Evolutionary conservation across 257 asterid genomes (phyloP).

Genomic region (Lithospermum erythrorhizon): DNA sequence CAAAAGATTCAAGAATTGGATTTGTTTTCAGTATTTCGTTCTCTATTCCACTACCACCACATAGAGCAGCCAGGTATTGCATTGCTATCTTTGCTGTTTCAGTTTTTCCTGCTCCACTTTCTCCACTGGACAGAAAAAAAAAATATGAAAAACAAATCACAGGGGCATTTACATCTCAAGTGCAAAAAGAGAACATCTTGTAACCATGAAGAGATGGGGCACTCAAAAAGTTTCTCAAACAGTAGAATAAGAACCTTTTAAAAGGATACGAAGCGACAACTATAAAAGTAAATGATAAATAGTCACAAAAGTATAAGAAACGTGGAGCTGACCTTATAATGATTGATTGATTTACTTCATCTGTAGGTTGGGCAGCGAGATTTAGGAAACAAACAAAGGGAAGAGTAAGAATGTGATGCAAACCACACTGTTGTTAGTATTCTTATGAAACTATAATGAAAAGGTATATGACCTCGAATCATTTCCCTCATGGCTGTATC

Average conservation of each 20-base stretch:
- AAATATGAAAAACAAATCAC: constrained; percentile 14
- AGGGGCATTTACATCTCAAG: background rate
- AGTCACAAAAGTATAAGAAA: background rate
- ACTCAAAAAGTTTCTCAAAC: constrained; percentile 2
- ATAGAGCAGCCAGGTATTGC: constrained; percentile 97
- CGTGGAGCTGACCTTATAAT: constrained; percentile 68
- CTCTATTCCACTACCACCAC: constrained; percentile 99
- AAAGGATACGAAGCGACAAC: too few relatives aligned
- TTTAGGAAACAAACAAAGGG: constrained; percentile 15
- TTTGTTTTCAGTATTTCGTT: constrained; percentile 91
- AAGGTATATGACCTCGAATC: constrained; percentile 67
- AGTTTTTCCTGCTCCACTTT: constrained; percentile 99
- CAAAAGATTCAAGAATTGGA: constrained; percentile 97
- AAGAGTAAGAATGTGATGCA: constrained; percentile 9
- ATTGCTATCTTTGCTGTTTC: constrained; percentile 99
- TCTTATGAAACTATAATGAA: constrained; percentile 7
- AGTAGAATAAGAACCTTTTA: background rate
- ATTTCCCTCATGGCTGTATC: constrained; percentile 96
- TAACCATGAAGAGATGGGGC: too few relatives aligned
- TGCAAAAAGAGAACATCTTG: background rate
- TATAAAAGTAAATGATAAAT: too few relatives aligned
- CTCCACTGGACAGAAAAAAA: constrained; percentile 56
- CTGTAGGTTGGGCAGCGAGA: constrained; percentile 35
- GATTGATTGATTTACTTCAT: constrained; percentile 96
- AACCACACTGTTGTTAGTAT: constrained; percentile 1